Evolutionary conservation across 352 stramenopile species (phyloP).

Genomic region (Achlya hypogyna): DNA sequence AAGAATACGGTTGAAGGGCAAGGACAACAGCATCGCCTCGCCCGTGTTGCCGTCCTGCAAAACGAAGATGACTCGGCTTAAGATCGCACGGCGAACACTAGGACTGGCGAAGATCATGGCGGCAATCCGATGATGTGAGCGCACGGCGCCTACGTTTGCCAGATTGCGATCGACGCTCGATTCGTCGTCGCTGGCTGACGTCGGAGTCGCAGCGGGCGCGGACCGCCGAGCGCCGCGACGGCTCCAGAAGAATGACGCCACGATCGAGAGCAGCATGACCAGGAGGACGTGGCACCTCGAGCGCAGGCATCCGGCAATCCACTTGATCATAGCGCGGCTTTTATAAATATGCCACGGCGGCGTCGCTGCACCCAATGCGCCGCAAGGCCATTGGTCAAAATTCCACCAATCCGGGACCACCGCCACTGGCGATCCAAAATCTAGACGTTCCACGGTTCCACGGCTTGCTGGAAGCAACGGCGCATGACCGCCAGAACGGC

Average conservation of each 20-base stretch:
- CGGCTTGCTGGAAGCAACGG: too few species aligned
- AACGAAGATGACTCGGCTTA: conserved; percentile 1
- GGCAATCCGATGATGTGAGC: background rate
- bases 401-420: background rate
- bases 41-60: conserved; percentile 2
- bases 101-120: conserved; percentile 2
- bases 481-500: too few species aligned
- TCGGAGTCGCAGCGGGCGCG: background rate
- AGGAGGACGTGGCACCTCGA: background rate
- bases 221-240: background rate
- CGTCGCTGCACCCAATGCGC: background rate
- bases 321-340: background rate
- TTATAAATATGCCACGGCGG: background rate
- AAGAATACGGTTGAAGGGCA: conserved; percentile 1
- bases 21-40: background rate
- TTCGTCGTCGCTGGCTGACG: background rate
- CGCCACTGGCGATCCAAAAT: background rate
- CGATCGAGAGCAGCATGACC: background rate
- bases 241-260: background rate
- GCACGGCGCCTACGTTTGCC: background rate
- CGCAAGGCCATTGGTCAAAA: background rate
- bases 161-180: background rate
- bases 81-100: background rate
- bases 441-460: background rate
- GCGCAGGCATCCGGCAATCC: background rate